Evolutionary conservation across 176 grass and related monocot genomes (phyloP).

Genomic region (Avena insularis): DNA sequence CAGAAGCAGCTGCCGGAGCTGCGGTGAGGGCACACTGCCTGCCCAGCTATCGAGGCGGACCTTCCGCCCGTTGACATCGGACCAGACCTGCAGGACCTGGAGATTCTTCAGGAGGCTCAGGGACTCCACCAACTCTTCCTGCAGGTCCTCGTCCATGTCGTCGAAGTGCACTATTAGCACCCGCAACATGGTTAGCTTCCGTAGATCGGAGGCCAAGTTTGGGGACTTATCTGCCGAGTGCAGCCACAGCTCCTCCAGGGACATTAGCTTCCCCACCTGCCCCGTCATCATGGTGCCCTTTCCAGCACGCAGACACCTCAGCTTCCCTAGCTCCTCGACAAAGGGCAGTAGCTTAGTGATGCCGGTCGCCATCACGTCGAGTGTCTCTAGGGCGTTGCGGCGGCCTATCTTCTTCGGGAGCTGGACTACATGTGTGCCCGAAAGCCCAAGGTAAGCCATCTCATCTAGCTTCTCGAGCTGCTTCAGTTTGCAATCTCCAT

Average conservation of each 20-base stretch:
- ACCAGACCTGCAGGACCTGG: neutral
- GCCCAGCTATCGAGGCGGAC: neutral
- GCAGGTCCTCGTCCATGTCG: neutral
- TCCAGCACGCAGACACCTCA: neutral
- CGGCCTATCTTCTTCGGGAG: fast-evolving
- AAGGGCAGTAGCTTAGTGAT: neutral
- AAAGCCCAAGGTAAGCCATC: neutral
- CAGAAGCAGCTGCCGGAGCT: neutral
- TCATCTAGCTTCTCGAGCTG: fast-evolving
- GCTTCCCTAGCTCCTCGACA: neutral
- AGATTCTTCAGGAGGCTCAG: neutral
- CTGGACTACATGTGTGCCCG: neutral
- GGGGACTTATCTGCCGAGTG: neutral
- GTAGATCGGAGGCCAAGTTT: neutral
- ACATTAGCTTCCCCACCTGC: fast-evolving
- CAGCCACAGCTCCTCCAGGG: neutral
- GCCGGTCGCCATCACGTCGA: neutral
- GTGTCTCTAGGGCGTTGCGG: neutral
- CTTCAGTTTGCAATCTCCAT: neutral
- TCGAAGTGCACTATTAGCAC: neutral
- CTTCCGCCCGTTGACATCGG: neutral
- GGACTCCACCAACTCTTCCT: neutral
- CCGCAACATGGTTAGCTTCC: neutral
- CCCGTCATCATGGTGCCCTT: neutral
- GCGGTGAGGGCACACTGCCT: neutral